These are phyloP conservation scores for Stevia rebaudiana DNA, from an alignment of 140 eudicot species.

Conservation along the genomic window DNA sequence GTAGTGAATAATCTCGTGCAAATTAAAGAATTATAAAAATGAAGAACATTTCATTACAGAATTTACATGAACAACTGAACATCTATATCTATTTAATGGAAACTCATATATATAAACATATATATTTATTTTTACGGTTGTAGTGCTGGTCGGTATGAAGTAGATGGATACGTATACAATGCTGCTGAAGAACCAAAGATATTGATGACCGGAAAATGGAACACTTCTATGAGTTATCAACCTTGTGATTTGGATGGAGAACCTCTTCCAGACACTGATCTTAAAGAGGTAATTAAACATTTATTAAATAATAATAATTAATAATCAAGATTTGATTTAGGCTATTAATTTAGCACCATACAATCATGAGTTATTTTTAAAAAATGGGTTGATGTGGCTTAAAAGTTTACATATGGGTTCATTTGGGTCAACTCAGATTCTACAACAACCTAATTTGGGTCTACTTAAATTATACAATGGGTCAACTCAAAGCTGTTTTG, in stretches of 20 bases:
- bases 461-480: neutral
- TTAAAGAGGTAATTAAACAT: conserved; percentile 63
- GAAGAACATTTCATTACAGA: neutral
- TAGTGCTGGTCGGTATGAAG: conserved; percentile 97
- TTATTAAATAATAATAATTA: no score
- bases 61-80: neutral
- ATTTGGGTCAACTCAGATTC: neutral
- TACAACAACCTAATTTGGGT: neutral
- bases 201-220: conserved; percentile 98
- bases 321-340: neutral
- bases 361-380: no score
- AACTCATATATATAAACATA: no score
- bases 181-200: conserved; percentile 90
- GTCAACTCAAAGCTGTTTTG: neutral
- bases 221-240: conserved; percentile 80
- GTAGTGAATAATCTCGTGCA: neutral
- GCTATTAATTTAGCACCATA: neutral
- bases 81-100: conserved; percentile 7
- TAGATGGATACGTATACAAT: conserved; percentile 93
- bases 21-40: neutral
- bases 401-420: neutral
- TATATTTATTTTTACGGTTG: conserved; percentile 17
- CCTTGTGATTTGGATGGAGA: conserved; percentile 96
- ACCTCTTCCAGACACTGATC: conserved; percentile 79
- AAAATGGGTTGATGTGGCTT: neutral